Percentiles rank a stretch among this genome's conserved stretches.
Conservation (phyloP, 2,329 filamentous ascomycete species). For the Colletotrichum sp. region DNA sequence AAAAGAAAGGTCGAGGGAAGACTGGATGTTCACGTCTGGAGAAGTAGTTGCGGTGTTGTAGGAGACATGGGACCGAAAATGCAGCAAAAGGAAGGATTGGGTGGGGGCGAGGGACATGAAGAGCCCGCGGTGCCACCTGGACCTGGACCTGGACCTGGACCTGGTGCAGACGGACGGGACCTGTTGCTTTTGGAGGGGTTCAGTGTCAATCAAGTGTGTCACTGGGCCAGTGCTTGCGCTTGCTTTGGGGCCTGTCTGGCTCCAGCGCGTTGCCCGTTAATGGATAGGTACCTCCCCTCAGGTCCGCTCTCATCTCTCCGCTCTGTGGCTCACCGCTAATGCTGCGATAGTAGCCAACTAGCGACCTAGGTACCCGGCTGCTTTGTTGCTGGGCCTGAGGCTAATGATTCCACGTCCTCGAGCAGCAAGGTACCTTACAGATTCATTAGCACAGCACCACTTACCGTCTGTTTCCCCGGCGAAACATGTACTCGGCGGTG, state of each 20-base stretch:
- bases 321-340: constrained; percentile 18
- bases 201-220: constrained; percentile 18
- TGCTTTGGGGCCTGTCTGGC: constrained; percentile 9
- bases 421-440: background rate
- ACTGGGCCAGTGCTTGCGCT: constrained; percentile 16
- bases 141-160: background rate
- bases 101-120: background rate
- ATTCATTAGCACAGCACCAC: background rate
- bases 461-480: background rate
- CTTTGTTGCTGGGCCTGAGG: background rate
- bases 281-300: background rate
- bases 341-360: background rate
- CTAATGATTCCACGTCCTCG: background rate
- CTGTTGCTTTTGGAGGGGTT: constrained; percentile 18
- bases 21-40: constrained; percentile 10
- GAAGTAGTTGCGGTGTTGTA: constrained; percentile 20
- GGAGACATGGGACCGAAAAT: constrained; percentile 19
- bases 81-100: constrained; percentile 17
- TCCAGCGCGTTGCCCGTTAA: constrained; percentile 9
- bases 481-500: constrained; percentile 10
- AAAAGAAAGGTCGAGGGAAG: constrained; percentile 2
- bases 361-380: background rate
- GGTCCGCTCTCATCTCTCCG: constrained; percentile 18
- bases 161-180: background rate
- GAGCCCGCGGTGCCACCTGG: constrained; percentile 10